Percentiles rank a stretch among this genome's conserved stretches.
phyloP scores from a whole-genome alignment of 169 alveolate genomes.

The Eimeria necatrix region DNA sequence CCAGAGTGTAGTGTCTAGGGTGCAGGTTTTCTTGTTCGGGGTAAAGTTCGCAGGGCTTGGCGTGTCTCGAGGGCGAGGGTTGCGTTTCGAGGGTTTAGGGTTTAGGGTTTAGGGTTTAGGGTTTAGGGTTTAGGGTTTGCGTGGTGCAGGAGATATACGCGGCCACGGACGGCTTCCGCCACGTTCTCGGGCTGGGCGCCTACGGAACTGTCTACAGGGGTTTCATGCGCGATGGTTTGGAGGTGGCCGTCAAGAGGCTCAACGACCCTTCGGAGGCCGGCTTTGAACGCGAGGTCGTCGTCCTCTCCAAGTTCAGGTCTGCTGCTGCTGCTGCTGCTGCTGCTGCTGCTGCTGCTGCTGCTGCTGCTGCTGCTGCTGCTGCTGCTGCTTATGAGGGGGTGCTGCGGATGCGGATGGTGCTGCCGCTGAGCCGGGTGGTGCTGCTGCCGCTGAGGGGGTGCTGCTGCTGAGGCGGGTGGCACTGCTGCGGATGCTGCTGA shows the following conservation, averaged over 20 bases:
- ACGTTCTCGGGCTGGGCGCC: slow-evolving; percentile 73
- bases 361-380: neutral
- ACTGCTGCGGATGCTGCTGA: neutral
- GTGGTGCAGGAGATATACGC: slow-evolving; percentile 55
- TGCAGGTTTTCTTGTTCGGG: too few species aligned
- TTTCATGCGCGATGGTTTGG: slow-evolving; percentile 36
- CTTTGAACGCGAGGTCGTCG: slow-evolving; percentile 82
- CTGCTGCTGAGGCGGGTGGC: neutral
- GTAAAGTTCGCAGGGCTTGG: neutral
- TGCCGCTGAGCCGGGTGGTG: neutral
- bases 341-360: neutral
- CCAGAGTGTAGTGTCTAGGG: slow-evolving; percentile 68
- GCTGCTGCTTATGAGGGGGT: neutral
- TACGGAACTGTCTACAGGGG: slow-evolving; percentile 77
- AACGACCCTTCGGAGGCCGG: slow-evolving; percentile 73
- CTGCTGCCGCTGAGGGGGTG: neutral
- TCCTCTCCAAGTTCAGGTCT: slow-evolving; percentile 83
- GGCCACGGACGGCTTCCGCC: slow-evolving; percentile 72
- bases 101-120: slow-evolving; percentile 9
- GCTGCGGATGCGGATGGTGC: neutral
- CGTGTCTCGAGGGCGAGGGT: too few species aligned
- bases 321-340: neutral
- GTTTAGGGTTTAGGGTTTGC: neutral
- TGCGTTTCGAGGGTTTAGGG: slow-evolving; percentile 9
- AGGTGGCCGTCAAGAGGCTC: slow-evolving; percentile 77